Conservation (phyloP, 2,329 filamentous ascomycete species). For the Akanthomyces uredinophilus region DNA sequence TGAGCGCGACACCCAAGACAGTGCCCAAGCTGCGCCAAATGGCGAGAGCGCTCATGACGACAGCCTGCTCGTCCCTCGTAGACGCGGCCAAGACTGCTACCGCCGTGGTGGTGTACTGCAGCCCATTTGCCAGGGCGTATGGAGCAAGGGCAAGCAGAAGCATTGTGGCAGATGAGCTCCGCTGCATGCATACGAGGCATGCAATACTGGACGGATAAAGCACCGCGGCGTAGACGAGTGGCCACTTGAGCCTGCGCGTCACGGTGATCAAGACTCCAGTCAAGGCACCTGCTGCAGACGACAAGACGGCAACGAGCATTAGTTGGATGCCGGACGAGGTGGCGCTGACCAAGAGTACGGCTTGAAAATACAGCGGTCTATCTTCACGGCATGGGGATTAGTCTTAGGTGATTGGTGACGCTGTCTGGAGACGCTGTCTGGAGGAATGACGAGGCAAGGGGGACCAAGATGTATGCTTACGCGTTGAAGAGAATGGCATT, state of each 20-base stretch:
- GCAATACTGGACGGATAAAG: slow-evolving; percentile 46
- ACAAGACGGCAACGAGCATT: slow-evolving; percentile 54
- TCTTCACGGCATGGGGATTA: not conserved
- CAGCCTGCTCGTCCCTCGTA: slow-evolving; percentile 57
- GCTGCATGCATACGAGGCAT: slow-evolving; percentile 44
- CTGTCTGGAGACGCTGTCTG: not conserved
- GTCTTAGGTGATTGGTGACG: not conserved
- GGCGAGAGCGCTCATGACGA: slow-evolving; percentile 64
- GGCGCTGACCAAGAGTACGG: slow-evolving; percentile 63
- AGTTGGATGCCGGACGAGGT: slow-evolving; percentile 68
- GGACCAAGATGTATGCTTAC: slow-evolving; percentile 27
- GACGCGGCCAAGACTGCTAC: slow-evolving; percentile 58
- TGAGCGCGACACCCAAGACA: slow-evolving; percentile 68
- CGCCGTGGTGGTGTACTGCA: slow-evolving; percentile 60
- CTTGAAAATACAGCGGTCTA: slow-evolving; percentile 71
- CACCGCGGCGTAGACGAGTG: slow-evolving; percentile 46
- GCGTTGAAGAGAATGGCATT: slow-evolving; percentile 58
- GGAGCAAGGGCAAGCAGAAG: slow-evolving; percentile 56
- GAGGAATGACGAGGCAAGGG: not conserved
- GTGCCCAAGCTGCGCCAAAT: slow-evolving; percentile 69
- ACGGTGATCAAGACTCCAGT: slow-evolving; percentile 60
- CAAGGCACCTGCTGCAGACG: slow-evolving; percentile 48
- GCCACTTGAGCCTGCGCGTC: slow-evolving; percentile 55
- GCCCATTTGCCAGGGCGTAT: slow-evolving; percentile 53
- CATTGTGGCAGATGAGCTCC: slow-evolving; percentile 40